Evolutionary conservation across 2,329 filamentous ascomycete genomes (phyloP), one percentile per base, ranked within the genome.

Genomic region (Alternaria brassicicola): DNA sequence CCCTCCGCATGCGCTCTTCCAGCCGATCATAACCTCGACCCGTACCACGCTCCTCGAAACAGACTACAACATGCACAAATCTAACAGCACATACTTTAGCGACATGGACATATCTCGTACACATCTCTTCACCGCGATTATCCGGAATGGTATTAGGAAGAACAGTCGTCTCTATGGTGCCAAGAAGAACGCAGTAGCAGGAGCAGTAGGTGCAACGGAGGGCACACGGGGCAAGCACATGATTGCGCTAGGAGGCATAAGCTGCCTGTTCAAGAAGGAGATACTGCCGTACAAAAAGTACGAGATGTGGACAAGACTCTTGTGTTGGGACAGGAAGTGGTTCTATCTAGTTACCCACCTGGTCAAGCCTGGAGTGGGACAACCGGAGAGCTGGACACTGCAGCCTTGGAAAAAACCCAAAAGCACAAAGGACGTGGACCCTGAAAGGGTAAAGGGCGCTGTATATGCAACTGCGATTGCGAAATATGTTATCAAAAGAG

Each of bases 21-120:
- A 87, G 47, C 88, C 90, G 46, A 79, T 90, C 50, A 87, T 91
- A 57, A 87, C 88, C 15, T 81, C 83, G 36, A 86, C 89, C 6
- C 86, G 88, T 71, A 86, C 89, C 13, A 86, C 90, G 1, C 79
- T 90, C 52, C 84, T 90, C 66, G 92, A 96, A 78, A 92, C 89
- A 69, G 93, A 97, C 79, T 92, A 93, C 81, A 94, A 95, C 79
- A 73, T 92, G 41, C 90, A 94, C 83, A 93, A 93, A 76, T 88
- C 88, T 61, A 92, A 93, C 80, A 87, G 86, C 67, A 96, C 93
- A 28, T 96, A 96, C 81, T 96, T 96, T 74, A 82, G 88, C 65
- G 92, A 96, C 77, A 87, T 96, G 65, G 93, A 96, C 78, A 85
- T 94, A 59, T 87, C 89, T 36, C 90, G 95, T 55, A 90, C 90